phyloP scores from a whole-genome alignment of 495 filamentous ascomycete genomes.

The Neohortaea acidophila region DNA sequence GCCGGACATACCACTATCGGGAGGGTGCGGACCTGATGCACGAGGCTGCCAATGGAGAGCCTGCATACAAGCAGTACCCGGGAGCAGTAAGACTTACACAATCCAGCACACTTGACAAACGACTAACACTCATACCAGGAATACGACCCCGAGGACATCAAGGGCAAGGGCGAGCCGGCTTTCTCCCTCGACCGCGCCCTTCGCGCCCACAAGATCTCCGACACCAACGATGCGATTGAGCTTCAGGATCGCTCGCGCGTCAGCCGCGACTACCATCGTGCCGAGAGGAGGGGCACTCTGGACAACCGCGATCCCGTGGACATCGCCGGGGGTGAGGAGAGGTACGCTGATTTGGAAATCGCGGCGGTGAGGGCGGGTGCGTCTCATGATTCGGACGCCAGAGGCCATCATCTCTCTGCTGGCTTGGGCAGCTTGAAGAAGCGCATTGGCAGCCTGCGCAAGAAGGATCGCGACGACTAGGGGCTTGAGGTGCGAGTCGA shows the following conservation, averaged over 20 bases:
- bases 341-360: conserved; percentile 15
- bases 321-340: conserved; percentile 17
- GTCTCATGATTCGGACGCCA: not conserved
- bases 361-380: no score
- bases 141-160: conserved; percentile 56
- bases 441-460: conserved; percentile 21
- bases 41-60: conserved; percentile 42
- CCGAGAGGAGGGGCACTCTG: conserved; percentile 9
- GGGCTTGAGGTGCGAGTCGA: no score
- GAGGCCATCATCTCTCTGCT: not conserved
- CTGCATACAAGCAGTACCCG: conserved; percentile 52
- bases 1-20: conserved; percentile 59
- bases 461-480: no score
- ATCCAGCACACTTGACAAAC: not conserved
- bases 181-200: conserved; percentile 51
- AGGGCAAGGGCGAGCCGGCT: conserved; percentile 66
- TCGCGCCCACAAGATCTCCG: conserved; percentile 34
- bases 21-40: conserved; percentile 77
- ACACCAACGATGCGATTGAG: conserved; percentile 22
- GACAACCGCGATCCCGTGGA: conserved; percentile 16
- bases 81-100: conserved; percentile 38
- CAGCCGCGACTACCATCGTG: conserved; percentile 17
- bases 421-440: conserved; percentile 18
- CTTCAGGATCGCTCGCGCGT: conserved; percentile 19
- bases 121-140: conserved; percentile 29